A percentile compares a stretch with the other conserved stretches of the same genome.
Evolutionary conservation across 2,329 filamentous ascomycete genomes (phyloP).

Genomic region (Diaporthe destruens): DNA sequence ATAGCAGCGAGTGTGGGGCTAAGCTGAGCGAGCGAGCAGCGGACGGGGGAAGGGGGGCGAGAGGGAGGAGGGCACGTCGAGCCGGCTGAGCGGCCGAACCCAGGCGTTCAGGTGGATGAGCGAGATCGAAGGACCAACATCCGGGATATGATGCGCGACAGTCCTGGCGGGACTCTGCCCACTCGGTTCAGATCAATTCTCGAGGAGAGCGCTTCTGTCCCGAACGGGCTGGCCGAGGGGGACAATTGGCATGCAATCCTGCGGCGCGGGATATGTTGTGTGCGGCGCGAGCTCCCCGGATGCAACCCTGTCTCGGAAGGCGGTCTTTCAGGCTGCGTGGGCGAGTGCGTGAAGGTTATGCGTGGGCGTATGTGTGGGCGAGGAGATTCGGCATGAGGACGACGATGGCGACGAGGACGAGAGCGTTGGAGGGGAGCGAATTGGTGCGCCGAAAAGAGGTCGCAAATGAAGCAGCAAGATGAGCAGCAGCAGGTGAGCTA

Average conservation of each 20-base stretch:
- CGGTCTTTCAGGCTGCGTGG: not conserved
- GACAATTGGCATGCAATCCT: slow-evolving; percentile 26
- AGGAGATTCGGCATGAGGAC: not conserved
- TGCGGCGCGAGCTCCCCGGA: slow-evolving; percentile 23
- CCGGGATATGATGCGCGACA: slow-evolving; percentile 34
- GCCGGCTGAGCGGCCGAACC: slow-evolving; percentile 38
- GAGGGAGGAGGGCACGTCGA: slow-evolving; percentile 32
- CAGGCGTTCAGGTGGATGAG: slow-evolving; percentile 38
- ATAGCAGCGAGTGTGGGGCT: slow-evolving; percentile 3
- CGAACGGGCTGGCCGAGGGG: slow-evolving; percentile 12
- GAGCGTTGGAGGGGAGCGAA: slow-evolving; percentile 2
- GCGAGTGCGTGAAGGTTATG: not conserved
- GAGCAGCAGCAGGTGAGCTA: slow-evolving; percentile 12
- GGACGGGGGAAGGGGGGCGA: not conserved
- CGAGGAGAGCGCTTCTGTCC: not conserved
- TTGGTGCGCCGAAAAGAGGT: slow-evolving; percentile 10
- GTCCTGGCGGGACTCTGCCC: slow-evolving; percentile 34
- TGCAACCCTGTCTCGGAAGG: slow-evolving; percentile 21
- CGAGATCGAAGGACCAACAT: slow-evolving; percentile 39
- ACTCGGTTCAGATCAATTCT: slow-evolving; percentile 10
- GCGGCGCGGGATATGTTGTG: slow-evolving; percentile 14
- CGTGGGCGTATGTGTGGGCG: not conserved
- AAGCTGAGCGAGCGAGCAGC: slow-evolving; percentile 15
- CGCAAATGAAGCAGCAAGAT: slow-evolving; percentile 25
- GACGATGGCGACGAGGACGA: not conserved